Base-by-base conservation (phyloP, 2,329 filamentous ascomycete species). In the Orbilia brochopaga region DNA sequence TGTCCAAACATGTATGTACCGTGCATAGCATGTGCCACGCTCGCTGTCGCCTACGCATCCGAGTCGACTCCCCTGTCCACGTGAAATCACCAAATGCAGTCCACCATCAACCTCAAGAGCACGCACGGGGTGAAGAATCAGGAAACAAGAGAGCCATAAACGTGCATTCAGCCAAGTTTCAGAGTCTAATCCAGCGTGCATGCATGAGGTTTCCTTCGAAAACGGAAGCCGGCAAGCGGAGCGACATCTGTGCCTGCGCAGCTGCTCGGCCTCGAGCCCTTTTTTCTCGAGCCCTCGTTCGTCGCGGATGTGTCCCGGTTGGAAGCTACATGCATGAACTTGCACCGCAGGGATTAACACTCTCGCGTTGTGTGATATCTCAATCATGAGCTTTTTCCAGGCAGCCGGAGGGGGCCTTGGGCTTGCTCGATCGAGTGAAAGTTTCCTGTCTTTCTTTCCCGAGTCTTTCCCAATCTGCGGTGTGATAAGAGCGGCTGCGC, bases 401-500 rank as follows among this genome's bases (percentile, higher is more conserved):
- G 13, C 37, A 42, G 37, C 37, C n/a, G 2, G 24, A 27, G 32
- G 56, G 32, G 56, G 32, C 52, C 30, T 44, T 54, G 27, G 8
- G 27, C 8, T 4, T 60, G 32, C 52, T 53, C 17, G 19, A 62
- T 69, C 30, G 40, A 69, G 51, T 53, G 63, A 60, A 42, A 55
- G 50, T 62, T 69, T 62, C 35, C 46, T 35, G 32, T 50, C n/a
- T 40, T 35, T 62, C 59, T 17, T 60, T 62, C 60, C 52, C 57
- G 53, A 63, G 58, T 48, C 35, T 63, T 62, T 69, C 52, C 64
- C 59, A 63, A 63, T 37, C 35, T 63, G 65, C 65, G 48, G 59
- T 63, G 65, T 70, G 65, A 70, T 70, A 58, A 63, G 57, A 70
- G 65, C 65, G 65, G 65, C 52, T 70, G 65, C 59, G 65, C 65